Evolutionary conservation across 768 basidiomycete species (phyloP), one percentile per base, ranked within the genome.

Genomic region (Daedaleopsis nitida): DNA sequence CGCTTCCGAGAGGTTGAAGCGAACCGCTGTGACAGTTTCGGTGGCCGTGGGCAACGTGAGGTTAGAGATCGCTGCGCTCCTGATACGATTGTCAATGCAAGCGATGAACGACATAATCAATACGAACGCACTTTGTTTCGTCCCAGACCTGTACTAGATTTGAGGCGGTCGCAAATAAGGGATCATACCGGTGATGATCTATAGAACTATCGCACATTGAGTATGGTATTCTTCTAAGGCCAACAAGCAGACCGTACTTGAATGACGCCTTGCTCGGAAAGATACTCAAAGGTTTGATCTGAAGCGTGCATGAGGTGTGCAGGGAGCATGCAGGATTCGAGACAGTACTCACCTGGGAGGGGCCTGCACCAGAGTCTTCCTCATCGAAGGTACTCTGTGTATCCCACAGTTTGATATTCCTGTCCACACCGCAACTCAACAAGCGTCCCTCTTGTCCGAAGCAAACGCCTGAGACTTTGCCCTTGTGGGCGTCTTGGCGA

Each of bases 61-160:
- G 60, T 94, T 91, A 17, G 92, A 92, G 50, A 97, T 78, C 12
- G 94, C 87, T 2, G 91, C 85, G 57, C 87, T 93, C 80, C 92
- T 94, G 27, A 32, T 32, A 60, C 14, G 3, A 16, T 23, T 32
- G 39, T 55, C 54, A 55, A 34, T 32, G 9, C 27, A 17, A 21
- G 8, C 39, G 17, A 12, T 5, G 34, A 19, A 17, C 9, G 16
- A 34, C 6, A 14, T 13, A 7, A 37, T 1, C 17, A 21, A 16
- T 38, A 51, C 1, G 24, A 69, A 52, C 86, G n/a, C 57, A 94
- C 92, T 94, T 94, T 39, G 89, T 96, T 75, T 98, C 94, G 67
- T 99, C 97, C 97, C 97, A 99, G 66, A 99, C 83, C 73, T 98
- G 96, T 8, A 99, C 95, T 51, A 85, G 83, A 67, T 89, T 93